Percentiles rank a stretch among this genome's conserved stretches.
Evolutionary conservation across 306 rosid genomes (phyloP).

Genomic region (Lathyrus aphaca): DNA sequence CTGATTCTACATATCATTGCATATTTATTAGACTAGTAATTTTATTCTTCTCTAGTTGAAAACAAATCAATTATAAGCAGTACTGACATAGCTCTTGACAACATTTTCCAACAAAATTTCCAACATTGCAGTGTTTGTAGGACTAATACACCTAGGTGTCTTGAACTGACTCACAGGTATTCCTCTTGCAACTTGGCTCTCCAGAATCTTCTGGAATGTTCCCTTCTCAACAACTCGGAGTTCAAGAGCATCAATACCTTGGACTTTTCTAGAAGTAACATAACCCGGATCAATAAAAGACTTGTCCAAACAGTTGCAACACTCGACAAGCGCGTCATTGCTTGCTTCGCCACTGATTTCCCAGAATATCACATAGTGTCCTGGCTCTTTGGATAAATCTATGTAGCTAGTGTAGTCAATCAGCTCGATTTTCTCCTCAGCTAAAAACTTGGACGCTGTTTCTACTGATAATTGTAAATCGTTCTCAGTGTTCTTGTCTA

Average conservation of each 20-base stretch:
- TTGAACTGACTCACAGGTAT: conserved; percentile 74
- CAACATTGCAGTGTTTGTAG: conserved; percentile 57
- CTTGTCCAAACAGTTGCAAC: conserved; percentile 73
- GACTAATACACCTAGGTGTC: conserved; percentile 75
- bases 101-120: conserved; percentile 69
- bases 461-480: conserved; percentile 81
- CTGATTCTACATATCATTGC: neutral
- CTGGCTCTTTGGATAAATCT: conserved; percentile 69
- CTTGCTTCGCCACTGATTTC: conserved; percentile 77
- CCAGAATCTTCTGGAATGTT: conserved; percentile 74
- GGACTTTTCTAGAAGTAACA: conserved; percentile 61
- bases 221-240: conserved; percentile 69
- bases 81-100: conserved; percentile 59
- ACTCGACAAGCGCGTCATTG: conserved; percentile 65
- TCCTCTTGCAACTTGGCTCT: conserved; percentile 65
- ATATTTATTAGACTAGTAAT: neutral
- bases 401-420: conserved; percentile 76
- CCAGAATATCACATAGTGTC: conserved; percentile 86
- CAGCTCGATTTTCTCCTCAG: conserved; percentile 77
- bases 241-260: conserved; percentile 67
- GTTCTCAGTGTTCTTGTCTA: conserved; percentile 89
- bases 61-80: conserved; percentile 51
- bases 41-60: neutral
- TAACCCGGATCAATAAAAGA: conserved; percentile 82
- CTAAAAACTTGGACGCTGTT: conserved; percentile 55